Conservation (phyloP, 179 eudicot genomes). For the Corrigiola litoralis region DNA sequence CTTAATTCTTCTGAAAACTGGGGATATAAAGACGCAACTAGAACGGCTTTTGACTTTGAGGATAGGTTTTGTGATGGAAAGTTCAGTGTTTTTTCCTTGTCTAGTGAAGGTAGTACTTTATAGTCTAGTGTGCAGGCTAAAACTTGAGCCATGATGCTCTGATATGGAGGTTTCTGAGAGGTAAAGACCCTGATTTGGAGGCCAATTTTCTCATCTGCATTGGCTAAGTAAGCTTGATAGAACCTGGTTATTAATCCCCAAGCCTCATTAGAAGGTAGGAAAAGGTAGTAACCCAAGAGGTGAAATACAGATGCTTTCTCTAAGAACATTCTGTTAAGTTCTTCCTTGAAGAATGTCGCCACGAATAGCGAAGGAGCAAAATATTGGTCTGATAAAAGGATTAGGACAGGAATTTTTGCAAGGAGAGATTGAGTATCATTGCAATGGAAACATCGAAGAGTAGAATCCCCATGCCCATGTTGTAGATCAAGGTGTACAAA, state of each 20-base stretch:
- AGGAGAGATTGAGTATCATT: slow-evolving; percentile 36
- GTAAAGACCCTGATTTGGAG: slow-evolving; percentile 58
- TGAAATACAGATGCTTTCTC: slow-evolving; percentile 52
- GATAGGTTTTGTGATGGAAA: not conserved
- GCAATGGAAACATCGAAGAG: slow-evolving; percentile 46
- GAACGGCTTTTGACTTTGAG: slow-evolving; percentile 37
- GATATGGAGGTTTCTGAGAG: slow-evolving; percentile 15
- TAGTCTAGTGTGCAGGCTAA: slow-evolving; percentile 39
- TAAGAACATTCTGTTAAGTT: slow-evolving; percentile 48
- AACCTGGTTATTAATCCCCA: slow-evolving; percentile 70
- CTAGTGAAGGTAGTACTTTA: slow-evolving; percentile 44
- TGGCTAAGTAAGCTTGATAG: slow-evolving; percentile 57
- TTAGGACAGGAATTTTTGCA: slow-evolving; percentile 31
- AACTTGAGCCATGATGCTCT: slow-evolving; percentile 48
- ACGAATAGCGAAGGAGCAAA: slow-evolving; percentile 51
- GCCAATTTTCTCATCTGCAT: slow-evolving; percentile 55
- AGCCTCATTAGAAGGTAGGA: slow-evolving; percentile 57
- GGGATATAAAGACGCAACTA: slow-evolving; percentile 50
- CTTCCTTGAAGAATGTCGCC: slow-evolving; percentile 40
- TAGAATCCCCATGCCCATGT: slow-evolving; percentile 39
- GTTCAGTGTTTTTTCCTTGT: not conserved
- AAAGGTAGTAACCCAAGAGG: slow-evolving; percentile 54
- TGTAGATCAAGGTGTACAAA: slow-evolving; percentile 43
- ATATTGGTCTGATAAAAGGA: slow-evolving; percentile 51
- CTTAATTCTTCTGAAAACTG: slow-evolving; percentile 46